Evolutionary conservation across 345 rosid genomes (phyloP).

Genomic region (Rhodamnia rubescens): DNA sequence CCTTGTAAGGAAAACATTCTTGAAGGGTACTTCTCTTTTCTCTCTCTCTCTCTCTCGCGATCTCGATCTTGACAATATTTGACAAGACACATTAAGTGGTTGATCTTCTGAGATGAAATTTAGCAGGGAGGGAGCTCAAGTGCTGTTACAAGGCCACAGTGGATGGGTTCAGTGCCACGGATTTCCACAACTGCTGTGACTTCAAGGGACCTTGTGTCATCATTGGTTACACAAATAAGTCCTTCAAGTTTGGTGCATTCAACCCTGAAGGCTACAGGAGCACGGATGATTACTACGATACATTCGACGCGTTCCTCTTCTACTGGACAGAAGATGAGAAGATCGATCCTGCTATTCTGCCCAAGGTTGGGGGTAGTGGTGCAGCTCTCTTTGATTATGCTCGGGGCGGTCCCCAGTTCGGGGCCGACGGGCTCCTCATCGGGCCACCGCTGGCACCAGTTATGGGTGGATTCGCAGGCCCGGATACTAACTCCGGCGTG

Average conservation of each 20-base stretch:
- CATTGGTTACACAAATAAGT: slow-evolving; percentile 53
- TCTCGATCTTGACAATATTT: not conserved
- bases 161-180: slow-evolving; percentile 77
- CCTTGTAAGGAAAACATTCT: slow-evolving; percentile 54
- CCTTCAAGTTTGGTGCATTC: slow-evolving; percentile 77
- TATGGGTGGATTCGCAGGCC: slow-evolving; percentile 81
- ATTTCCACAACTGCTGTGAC: slow-evolving; percentile 64
- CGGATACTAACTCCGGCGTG: slow-evolving; percentile 65
- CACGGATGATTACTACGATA: slow-evolving; percentile 78
- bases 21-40: slow-evolving; percentile 43
- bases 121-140: slow-evolving; percentile 52
- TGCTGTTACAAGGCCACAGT: slow-evolving; percentile 70
- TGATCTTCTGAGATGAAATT: not conserved
- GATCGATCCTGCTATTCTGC: slow-evolving; percentile 29
- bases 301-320: slow-evolving; percentile 73
- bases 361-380: slow-evolving; percentile 83
- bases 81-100: not conserved
- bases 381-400: slow-evolving; percentile 85
- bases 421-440: slow-evolving; percentile 74
- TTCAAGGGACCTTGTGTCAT: slow-evolving; percentile 93
- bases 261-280: slow-evolving; percentile 84
- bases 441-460: slow-evolving; percentile 72
- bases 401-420: slow-evolving; percentile 54
- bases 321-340: slow-evolving; percentile 41
- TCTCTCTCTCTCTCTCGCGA: not conserved